phyloP scores from a whole-genome alignment of 495 filamentous ascomycete genomes.

The Annulohypoxylon moriforme region DNA sequence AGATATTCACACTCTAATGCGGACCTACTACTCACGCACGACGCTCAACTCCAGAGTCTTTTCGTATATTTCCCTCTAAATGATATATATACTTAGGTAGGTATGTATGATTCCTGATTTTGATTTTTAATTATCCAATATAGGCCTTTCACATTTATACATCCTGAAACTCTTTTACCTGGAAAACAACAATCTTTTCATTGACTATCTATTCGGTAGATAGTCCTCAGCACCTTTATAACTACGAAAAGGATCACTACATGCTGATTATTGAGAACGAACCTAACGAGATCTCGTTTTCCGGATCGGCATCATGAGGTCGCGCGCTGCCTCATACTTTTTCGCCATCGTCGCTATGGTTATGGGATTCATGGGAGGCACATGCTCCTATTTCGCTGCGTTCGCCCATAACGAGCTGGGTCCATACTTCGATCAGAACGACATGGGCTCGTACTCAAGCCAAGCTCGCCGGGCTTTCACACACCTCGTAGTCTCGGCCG shows the following conservation, averaged over 20 bases:
- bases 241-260: neutral
- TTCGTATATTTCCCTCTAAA: no score
- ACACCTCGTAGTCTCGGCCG: conserved; percentile 5
- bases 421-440: conserved; percentile 12
- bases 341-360: neutral
- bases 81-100: no score
- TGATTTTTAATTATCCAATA: no score
- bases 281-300: neutral
- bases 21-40: no score
- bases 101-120: no score
- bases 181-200: no score
- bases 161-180: no score
- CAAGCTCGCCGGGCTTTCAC: neutral
- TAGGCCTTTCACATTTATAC: no score
- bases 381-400: conserved; percentile 21
- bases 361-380: neutral
- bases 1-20: no score
- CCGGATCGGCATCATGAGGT: neutral
- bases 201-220: no score
- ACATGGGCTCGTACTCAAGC: neutral
- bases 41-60: no score
- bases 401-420: conserved; percentile 12
- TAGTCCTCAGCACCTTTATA: neutral
- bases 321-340: neutral
- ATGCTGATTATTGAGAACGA: neutral